Base-by-base conservation (phyloP, 2,329 filamentous ascomycete genomes). In the Raffaelea albimanens region DNA sequence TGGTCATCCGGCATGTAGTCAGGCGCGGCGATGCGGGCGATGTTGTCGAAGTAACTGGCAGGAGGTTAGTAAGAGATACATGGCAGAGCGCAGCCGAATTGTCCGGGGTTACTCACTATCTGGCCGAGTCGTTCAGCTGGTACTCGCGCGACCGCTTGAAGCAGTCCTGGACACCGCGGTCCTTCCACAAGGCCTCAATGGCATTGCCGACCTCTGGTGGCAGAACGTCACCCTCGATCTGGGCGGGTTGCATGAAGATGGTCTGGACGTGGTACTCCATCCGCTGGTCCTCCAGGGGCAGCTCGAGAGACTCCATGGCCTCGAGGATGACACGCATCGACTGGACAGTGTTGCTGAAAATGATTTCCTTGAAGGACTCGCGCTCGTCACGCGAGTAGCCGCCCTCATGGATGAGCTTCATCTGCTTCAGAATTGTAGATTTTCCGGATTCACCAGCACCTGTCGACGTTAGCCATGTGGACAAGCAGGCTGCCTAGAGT, bases 331-430 rank as follows among this genome's bases (percentile, higher is more conserved):
- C 79, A 56, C 78, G 78, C 79, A 83, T 83, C 34, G 78, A 82
- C 63, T 83, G 79, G 16, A 83, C 78, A 1, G 78, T 82, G 65
- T 83, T 83, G 68, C 76, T 82, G 68, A 82, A 83, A 61, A 83
- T 82, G 60, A 82, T 82, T 59, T 83, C 80, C 66, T 83, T 82
- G 72, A 83, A 83, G 5, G 77, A 82, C 63, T 83, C 78, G 53
- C 78, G 74, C 65, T 83, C 80, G 57, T 97, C 93, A 66, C 91
- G 86, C 53, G 93, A 97, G 74, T 97, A 98, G 58, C 93, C 91
- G 55, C 93, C 93, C 75, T 98, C 93, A 68, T 98, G 88, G 62
- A 98, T 98, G 62, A 98, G 85, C 78, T 97, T 98, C 88, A 95
- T 95, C 75, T 95, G 88, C 72, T 95, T 95, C 59, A 95, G 74